These are phyloP conservation scores for Globisporangium rhizosaccharum DNA, from an alignment of 352 stramenopile genomes.

Conservation along the genomic window DNA sequence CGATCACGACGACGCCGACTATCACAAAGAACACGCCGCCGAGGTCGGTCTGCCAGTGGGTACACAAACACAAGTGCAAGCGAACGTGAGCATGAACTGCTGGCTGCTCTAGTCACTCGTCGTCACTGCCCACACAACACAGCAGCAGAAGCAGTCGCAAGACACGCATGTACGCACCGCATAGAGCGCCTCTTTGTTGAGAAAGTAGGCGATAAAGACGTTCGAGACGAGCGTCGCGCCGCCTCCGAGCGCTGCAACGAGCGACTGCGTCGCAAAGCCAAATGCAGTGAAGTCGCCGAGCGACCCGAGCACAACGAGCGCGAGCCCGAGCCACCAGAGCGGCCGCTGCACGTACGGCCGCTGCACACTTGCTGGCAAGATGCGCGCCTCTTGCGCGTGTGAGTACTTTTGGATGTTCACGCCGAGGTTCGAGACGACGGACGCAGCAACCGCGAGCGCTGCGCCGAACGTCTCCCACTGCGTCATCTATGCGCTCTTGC, in stretches of 20 bases:
- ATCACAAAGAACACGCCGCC: slow-evolving; percentile 85
- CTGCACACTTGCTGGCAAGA: slow-evolving; percentile 35
- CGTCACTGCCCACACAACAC: not conserved
- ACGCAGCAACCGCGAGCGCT: slow-evolving; percentile 67
- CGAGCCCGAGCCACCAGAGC: slow-evolving; percentile 83
- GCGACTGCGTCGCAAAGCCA: slow-evolving; percentile 86
- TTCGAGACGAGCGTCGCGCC: slow-evolving; percentile 86
- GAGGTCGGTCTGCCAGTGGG: slow-evolving; percentile 50
- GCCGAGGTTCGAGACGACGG: slow-evolving; percentile 84
- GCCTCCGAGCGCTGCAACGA: slow-evolving; percentile 82
- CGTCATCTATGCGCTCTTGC: slow-evolving; percentile 25
- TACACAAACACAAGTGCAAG: not conserved
- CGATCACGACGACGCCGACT: slow-evolving; percentile 81
- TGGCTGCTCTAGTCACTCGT: not conserved
- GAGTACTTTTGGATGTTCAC: slow-evolving; percentile 90
- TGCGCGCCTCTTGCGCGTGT: slow-evolving; percentile 51
- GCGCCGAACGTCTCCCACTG: slow-evolving; percentile 81
- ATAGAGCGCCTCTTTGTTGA: slow-evolving; percentile 78
- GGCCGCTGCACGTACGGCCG: slow-evolving; percentile 80
- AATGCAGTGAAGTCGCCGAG: slow-evolving; percentile 88
- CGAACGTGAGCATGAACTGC: not conserved
- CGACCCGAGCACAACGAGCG: slow-evolving; percentile 73
- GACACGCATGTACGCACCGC: slow-evolving; percentile 23
- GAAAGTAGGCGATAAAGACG: slow-evolving; percentile 79
- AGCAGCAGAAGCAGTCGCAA: too few relatives aligned